Base-by-base conservation (phyloP, 1,284 basidiomycete genomes). In the Cryptococcus deneoformans region DNA sequence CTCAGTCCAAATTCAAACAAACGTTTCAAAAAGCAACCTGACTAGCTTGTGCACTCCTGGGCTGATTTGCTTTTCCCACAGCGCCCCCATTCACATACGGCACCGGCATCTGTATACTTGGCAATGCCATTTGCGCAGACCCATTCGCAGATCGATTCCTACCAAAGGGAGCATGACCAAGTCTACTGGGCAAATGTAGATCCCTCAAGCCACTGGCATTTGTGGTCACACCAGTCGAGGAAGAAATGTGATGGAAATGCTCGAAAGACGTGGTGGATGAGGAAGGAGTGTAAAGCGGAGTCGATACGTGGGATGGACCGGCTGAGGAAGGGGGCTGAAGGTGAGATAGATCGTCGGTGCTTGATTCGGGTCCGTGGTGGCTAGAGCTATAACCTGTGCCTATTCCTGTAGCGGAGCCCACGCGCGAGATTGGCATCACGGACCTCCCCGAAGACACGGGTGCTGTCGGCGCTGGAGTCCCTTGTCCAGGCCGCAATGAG, bases 401-500 rank as follows among this genome's bases (percentile, higher is more conserved):
- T 20, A 7, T 43, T 14, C 43, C 42, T 53, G 1, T 37, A 14
- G 35, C 34, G 7, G n/a, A 20, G 14, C 10, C 40, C 14, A 11
- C 45, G 35, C 34, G 35, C 12, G 20, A 38, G 38, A 40, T 7
- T 3, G 11, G n/a, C 9, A 47, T 20, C 6, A 24, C 24, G 35
- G 37, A 14, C 42, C 16, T 53, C 24, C n/a, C 34, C 4, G 53
- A 53, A 10, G 46, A 45, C 24, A 49, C 54, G 0, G 54, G 50
- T 9, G 50, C 8, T 20, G 61, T 58, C 24, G 56, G 50, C 1
- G 61, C 61, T 0, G 67, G 63, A 3, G 71, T 69, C 2, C 59
- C 52, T 12, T 56, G 59, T 1, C 64, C 63, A 5, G 75, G 73
- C 35, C 72, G 65, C 24, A 76, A 58, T 7, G 66, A 71, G 8